These are phyloP conservation scores for Yamadazyma sp. DNA, from an alignment of 1,139 yeast species.

Conservation along the genomic window DNA sequence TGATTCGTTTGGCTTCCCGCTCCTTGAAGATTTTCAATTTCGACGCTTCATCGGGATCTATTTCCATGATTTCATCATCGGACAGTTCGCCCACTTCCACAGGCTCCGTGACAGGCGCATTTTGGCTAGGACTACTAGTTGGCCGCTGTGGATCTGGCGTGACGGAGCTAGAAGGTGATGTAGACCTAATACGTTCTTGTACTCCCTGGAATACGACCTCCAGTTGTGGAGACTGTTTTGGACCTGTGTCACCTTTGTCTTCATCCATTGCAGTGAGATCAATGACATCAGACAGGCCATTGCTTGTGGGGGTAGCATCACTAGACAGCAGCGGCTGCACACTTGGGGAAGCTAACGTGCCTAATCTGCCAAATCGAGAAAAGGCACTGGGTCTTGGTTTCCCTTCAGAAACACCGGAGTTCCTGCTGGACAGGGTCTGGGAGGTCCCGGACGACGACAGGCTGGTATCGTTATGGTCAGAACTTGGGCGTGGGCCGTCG, in stretches of 20 bases:
- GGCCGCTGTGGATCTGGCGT: too few species aligned
- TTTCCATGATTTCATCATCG: conserved; percentile 28
- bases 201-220: too few species aligned
- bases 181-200: too few species aligned
- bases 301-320: not conserved
- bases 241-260: too few species aligned
- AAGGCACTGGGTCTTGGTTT: not conserved
- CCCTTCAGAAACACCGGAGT: too few species aligned
- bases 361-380: not conserved
- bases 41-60: conserved; percentile 28
- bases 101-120: not conserved
- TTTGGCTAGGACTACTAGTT: too few species aligned
- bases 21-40: conserved; percentile 21
- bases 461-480: too few species aligned
- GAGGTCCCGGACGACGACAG: not conserved
- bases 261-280: not conserved
- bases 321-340: too few species aligned
- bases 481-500: too few species aligned
- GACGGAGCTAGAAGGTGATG: not conserved
- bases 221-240: too few species aligned
- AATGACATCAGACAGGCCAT: not conserved
- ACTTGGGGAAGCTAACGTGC: not conserved
- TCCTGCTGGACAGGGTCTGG: not conserved
- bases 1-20: conserved; percentile 7
- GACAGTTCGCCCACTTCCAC: conserved; percentile 5